phyloP scores from a whole-genome alignment of 768 basidiomycete species.

The Kwoniella europaea region DNA sequence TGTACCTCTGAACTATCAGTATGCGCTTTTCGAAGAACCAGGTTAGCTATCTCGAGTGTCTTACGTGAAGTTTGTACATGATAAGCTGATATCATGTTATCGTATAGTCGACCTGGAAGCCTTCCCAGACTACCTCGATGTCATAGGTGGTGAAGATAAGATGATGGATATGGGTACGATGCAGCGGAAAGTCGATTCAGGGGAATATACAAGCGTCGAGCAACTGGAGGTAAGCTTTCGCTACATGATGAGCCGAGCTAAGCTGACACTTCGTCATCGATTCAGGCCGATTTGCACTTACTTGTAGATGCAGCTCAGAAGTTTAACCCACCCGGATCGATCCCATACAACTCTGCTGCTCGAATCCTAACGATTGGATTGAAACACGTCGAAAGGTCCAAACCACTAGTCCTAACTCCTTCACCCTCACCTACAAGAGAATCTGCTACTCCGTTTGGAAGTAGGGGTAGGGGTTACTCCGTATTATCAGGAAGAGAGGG shows the following conservation, averaged over 20 bases:
- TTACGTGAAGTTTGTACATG: too few relatives aligned
- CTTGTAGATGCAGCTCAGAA: conserved; percentile 51
- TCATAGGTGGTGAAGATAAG: conserved; percentile 56
- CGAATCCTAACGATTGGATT: conserved; percentile 43
- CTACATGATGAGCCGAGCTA: neutral
- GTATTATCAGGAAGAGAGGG: conserved; percentile 33
- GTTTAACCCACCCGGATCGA: conserved; percentile 52
- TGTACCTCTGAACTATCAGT: conserved; percentile 19
- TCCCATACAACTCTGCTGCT: conserved; percentile 46
- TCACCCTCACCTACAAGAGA: conserved; percentile 49
- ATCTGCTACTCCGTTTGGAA: conserved; percentile 28
- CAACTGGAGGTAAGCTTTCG: conserved; percentile 44
- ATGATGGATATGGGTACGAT: conserved; percentile 59
- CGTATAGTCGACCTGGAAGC: conserved; percentile 38
- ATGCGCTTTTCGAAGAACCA: conserved; percentile 53
- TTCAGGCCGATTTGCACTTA: conserved; percentile 42
- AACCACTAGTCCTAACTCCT: conserved; percentile 49
- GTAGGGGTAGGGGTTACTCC: conserved; percentile 30
- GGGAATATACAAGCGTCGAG: conserved; percentile 50
- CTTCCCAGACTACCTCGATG: conserved; percentile 54
- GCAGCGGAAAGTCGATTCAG: conserved; percentile 51
- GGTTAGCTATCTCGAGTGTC: conserved; percentile 5
- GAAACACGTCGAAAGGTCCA: conserved; percentile 46
- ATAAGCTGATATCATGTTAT: neutral
- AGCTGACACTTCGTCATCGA: neutral